Conservation (phyloP, 345 rosid genomes). For the Sapria himalayana region DNA sequence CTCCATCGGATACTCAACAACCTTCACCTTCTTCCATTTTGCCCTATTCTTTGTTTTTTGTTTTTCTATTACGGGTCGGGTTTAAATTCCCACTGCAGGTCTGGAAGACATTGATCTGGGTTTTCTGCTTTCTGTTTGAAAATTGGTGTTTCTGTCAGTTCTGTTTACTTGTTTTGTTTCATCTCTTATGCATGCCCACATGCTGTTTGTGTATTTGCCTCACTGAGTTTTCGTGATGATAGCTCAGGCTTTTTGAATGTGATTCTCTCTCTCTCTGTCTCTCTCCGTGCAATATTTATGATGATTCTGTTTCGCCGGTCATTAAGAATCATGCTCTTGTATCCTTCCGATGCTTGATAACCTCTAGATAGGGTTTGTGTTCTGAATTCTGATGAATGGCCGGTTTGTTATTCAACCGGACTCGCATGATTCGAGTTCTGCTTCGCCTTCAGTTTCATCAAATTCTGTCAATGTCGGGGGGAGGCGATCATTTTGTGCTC, state of each 20-base stretch:
- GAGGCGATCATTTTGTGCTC: constrained; percentile 17
- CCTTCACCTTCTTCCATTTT: too few species aligned
- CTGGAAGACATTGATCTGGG: too few species aligned
- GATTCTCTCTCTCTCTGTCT: constrained; percentile 1
- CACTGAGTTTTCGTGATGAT: constrained; percentile 19
- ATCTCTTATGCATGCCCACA: too few species aligned
- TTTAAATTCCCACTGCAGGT: too few species aligned
- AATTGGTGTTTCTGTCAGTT: too few species aligned
- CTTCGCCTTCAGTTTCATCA: constrained; percentile 24
- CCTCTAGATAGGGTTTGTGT: constrained; percentile 2
- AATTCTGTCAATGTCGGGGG: constrained; percentile 20
- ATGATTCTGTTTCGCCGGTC: constrained; percentile 6
- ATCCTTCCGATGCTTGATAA: background rate
- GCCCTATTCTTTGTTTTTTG: too few species aligned
- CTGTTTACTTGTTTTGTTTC: too few species aligned
- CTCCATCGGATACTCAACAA: too few species aligned
- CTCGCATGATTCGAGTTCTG: constrained; percentile 20
- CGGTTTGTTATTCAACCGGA: constrained; percentile 32
- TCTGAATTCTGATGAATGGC: constrained; percentile 24
- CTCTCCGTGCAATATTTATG: constrained; percentile 3
- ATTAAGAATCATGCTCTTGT: constrained; percentile 8
- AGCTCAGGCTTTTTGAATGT: constrained; percentile 10
- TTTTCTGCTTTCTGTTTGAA: too few species aligned
- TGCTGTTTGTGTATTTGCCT: constrained; percentile 24
- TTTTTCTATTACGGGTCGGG: too few species aligned